Percentiles rank a stretch among this genome's conserved stretches.
Conservation (phyloP, 345 rosid species). For the Zanthoxylum bungeanum region DNA sequence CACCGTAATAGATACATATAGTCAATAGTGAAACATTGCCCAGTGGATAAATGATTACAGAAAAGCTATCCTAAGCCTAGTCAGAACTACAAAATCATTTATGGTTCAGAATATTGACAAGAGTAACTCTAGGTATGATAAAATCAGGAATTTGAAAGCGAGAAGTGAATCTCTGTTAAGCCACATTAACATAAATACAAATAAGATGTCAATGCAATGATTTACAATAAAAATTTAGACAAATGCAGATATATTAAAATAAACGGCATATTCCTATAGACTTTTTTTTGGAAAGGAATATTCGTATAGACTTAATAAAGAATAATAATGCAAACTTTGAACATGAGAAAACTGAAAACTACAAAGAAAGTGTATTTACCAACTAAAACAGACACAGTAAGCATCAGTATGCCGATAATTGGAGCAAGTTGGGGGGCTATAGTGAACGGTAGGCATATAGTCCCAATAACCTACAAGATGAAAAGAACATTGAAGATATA, state of each 20-base stretch:
- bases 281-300: no score
- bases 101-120: neutral
- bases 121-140: neutral
- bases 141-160: neutral
- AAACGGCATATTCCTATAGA: neutral
- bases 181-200: neutral
- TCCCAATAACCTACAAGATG: constrained; percentile 69
- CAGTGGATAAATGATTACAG: neutral
- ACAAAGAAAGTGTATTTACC: constrained; percentile 45
- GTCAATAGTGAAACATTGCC: neutral
- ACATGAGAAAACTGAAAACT: neutral
- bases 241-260: neutral
- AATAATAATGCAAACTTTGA: neutral
- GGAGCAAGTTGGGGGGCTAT: constrained; percentile 94
- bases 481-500: constrained; percentile 13
- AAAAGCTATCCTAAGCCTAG: neutral
- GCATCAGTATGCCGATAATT: constrained; percentile 68
- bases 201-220: neutral
- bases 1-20: neutral
- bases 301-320: neutral
- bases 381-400: constrained; percentile 72
- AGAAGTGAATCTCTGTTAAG: neutral
- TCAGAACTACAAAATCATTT: neutral
- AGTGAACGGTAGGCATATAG: constrained; percentile 69
- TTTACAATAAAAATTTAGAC: neutral